Evolutionary conservation across 208 protist species (phyloP), one percentile per base, ranked within the genome.

Genomic region (Trypanosoma vivax): DNA sequence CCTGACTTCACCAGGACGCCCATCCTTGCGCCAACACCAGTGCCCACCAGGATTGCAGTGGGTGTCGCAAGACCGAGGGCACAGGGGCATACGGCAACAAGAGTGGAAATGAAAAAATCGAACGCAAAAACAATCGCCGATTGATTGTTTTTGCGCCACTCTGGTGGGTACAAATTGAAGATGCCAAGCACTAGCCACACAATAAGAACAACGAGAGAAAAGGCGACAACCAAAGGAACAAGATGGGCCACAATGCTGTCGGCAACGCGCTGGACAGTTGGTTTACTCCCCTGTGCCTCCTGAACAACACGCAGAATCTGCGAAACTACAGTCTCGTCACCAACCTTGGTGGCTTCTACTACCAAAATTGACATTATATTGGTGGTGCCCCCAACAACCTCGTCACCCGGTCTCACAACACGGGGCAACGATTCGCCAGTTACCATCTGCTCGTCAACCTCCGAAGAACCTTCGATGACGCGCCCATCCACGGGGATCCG

Each of bases 41-140:
- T 98, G 29, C 91, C 95, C 2, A 98, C 96, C 93, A 98, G 97
- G 34, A 98, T 88, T 5, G 94, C 96, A 1, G 97, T 99, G 0
- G 97, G 97, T 24, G 95, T 98, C 0, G 96, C 96, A 6, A 98
- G 76, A 13, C 96, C 96, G 13, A 99, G 61, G 23, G 97, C 89
- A 64, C 97, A 99, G n/a, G 97, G 97, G 63, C 97, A 99, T 14
- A 96, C 94, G 4, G 97, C 90, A 0, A 99, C 95, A 39, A 98
- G 57, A 2, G 96, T 95, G 2, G 94, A 63, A 37, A 98, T 96
- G 37, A 87, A 90, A 54, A 98, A 98, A 47, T 89, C 67, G n/a
- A 99, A 71, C 1, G 94, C 81, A 63, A 97, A 96, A 19, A 88
- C 61, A 18, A 76, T 58, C 37, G 43, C 55, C 7, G 72, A 70